Evolutionary conservation across 2,329 filamentous ascomycete species (phyloP).

Genomic region (Anthostomella pinea): DNA sequence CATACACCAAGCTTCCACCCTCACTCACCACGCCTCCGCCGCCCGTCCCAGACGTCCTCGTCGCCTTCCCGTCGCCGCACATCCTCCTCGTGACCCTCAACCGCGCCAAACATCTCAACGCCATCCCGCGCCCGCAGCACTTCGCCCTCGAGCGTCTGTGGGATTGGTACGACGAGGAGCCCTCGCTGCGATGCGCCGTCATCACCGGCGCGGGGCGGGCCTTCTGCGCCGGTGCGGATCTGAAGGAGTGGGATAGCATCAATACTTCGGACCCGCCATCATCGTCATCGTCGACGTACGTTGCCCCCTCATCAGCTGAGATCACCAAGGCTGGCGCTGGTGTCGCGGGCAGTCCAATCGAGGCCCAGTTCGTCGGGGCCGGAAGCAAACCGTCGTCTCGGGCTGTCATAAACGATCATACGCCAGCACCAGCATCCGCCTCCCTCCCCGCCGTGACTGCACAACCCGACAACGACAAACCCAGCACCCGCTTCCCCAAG

Average conservation of each 20-base stretch:
- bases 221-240: slow-evolving; percentile 67
- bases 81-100: slow-evolving; percentile 60
- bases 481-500: too few relatives aligned
- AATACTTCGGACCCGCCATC: slow-evolving; percentile 4
- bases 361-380: too few relatives aligned
- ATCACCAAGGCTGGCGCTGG: too few relatives aligned
- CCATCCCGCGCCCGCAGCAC: slow-evolving; percentile 49
- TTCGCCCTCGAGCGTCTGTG: slow-evolving; percentile 48
- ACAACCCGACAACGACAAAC: too few relatives aligned
- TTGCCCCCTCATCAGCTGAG: too few relatives aligned
- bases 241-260: slow-evolving; percentile 59
- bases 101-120: slow-evolving; percentile 57
- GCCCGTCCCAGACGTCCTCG: slow-evolving; percentile 36
- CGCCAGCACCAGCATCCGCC: too few relatives aligned
- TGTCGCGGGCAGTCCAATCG: too few relatives aligned
- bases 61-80: slow-evolving; percentile 52
- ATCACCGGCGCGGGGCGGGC: slow-evolving; percentile 61
- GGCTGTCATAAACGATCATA: too few relatives aligned
- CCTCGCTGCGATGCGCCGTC: slow-evolving; percentile 58
- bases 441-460: too few relatives aligned
- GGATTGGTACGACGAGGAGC: slow-evolving; percentile 62
- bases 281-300: too few relatives aligned
- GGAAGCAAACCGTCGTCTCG: too few relatives aligned
- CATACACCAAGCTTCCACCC: slow-evolving; percentile 18
- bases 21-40: slow-evolving; percentile 39